Evolutionary conservation across 345 rosid species (phyloP).

Genomic region (Moringa oleifera): DNA sequence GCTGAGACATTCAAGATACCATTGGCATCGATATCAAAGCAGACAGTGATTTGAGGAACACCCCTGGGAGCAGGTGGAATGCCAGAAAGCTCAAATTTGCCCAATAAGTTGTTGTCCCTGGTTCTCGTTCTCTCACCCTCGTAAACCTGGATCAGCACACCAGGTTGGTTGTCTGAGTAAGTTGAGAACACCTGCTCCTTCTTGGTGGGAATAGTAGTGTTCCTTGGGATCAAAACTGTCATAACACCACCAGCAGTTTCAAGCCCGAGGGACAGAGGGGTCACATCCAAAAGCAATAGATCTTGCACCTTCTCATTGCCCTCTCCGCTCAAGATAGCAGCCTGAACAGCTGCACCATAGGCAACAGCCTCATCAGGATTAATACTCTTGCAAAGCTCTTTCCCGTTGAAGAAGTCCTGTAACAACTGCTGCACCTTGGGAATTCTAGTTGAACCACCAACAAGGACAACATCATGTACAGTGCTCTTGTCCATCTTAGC

Average conservation of each 20-base stretch:
- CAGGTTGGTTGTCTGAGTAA: constrained; percentile 70
- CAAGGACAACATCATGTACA: constrained; percentile 61
- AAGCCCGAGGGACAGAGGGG: constrained; percentile 59
- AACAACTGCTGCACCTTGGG: constrained; percentile 68
- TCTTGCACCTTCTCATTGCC: constrained; percentile 83
- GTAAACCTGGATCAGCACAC: constrained; percentile 65
- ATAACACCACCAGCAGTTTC: constrained; percentile 77
- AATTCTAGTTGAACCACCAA: constrained; percentile 65
- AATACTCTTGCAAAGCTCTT: constrained; percentile 72
- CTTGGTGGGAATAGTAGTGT: constrained; percentile 79
- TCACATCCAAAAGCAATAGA: constrained; percentile 56
- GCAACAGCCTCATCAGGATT: constrained; percentile 85
- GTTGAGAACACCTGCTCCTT: constrained; percentile 72
- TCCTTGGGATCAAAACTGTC: constrained; percentile 63
- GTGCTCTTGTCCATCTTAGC: constrained; percentile 70
- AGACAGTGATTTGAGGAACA: constrained; percentile 72
- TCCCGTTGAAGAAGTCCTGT: constrained; percentile 64
- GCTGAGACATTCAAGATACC: constrained; percentile 75
- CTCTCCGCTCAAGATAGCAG: constrained; percentile 72
- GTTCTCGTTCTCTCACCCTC: constrained; percentile 80
- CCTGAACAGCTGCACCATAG: constrained; percentile 80
- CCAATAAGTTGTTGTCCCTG: constrained; percentile 63
- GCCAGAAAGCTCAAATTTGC: constrained; percentile 72
- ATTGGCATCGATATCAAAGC: constrained; percentile 75
- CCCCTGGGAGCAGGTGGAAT: constrained; percentile 83